phyloP scores from a whole-genome alignment of 805 yeast species.

The Wickerhamiella nectarea region DNA sequence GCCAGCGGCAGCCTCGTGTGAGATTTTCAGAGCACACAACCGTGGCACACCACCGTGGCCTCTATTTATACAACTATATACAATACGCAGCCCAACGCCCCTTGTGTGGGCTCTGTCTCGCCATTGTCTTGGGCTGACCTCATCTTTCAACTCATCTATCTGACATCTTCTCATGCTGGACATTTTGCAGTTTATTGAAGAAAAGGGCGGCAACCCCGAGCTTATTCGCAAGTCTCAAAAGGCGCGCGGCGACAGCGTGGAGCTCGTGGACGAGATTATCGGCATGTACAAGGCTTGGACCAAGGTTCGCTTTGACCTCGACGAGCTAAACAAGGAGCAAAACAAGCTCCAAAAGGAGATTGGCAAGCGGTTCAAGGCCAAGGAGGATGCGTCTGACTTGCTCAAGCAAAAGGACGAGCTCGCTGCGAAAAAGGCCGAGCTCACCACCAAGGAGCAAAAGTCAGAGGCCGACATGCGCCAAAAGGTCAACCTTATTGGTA shows the following conservation, averaged over 20 bases:
- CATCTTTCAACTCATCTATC: neutral
- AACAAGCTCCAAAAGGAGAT: constrained; percentile 87
- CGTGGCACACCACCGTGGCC: too few relatives aligned
- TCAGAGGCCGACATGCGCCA: constrained; percentile 60
- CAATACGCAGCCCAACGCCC: too few relatives aligned
- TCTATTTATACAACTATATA: too few relatives aligned
- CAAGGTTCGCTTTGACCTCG: constrained; percentile 74
- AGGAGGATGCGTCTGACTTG: constrained; percentile 83
- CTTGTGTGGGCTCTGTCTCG: too few relatives aligned
- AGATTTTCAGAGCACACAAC: too few relatives aligned
- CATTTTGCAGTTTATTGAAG: constrained; percentile 80
- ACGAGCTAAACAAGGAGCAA: constrained; percentile 74
- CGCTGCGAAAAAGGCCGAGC: constrained; percentile 52
- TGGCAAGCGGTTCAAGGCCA: constrained; percentile 82
- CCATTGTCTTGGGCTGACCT: too few relatives aligned
- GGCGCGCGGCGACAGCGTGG: constrained; percentile 91
- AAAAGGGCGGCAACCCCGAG: constrained; percentile 95
- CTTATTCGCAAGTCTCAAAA: constrained; percentile 73
- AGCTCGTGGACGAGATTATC: constrained; percentile 90
- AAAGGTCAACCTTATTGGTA: constrained; percentile 86
- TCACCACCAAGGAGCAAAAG: constrained; percentile 56
- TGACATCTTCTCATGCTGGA: constrained; percentile 56
- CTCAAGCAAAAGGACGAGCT: constrained; percentile 68
- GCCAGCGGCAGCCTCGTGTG: too few relatives aligned
- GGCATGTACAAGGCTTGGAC: constrained; percentile 88